phyloP scores from a whole-genome alignment of 345 rosid genomes.

The Eutrema japonicum region DNA sequence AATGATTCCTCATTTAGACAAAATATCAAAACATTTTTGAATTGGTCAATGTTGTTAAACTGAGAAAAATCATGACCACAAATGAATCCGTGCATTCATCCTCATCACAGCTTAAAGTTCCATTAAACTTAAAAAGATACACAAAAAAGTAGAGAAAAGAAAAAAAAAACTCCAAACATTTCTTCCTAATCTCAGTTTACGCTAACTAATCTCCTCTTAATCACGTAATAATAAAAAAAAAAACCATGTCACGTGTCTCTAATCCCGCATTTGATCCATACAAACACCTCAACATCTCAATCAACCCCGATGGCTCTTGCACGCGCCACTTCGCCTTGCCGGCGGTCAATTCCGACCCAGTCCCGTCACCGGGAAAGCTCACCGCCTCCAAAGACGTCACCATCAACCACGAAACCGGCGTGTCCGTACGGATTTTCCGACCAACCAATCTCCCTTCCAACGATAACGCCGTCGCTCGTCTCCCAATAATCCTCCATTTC shows the following conservation, averaged over 20 bases:
- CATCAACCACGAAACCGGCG: slow-evolving; percentile 38
- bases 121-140: neutral
- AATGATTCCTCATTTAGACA: slow-evolving; percentile 17
- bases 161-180: neutral
- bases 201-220: neutral
- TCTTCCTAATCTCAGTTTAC: slow-evolving; percentile 3
- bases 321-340: slow-evolving; percentile 46
- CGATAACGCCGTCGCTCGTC: slow-evolving; percentile 47
- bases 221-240: neutral
- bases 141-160: neutral
- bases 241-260: slow-evolving; percentile 32
- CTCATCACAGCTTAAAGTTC: slow-evolving; percentile 30
- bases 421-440: slow-evolving; percentile 43
- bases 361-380: slow-evolving; percentile 36
- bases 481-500: slow-evolving; percentile 45
- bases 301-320: slow-evolving; percentile 47
- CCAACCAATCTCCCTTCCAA: slow-evolving; percentile 45
- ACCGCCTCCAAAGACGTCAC: slow-evolving; percentile 49
- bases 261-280: slow-evolving; percentile 41
- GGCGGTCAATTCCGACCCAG: slow-evolving; percentile 11
- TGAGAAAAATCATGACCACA: slow-evolving; percentile 23
- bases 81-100: slow-evolving; percentile 30
- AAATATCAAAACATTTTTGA: neutral
- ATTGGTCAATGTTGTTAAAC: slow-evolving; percentile 24
- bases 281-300: slow-evolving; percentile 44